Conservation (phyloP, 192 early-diverging fungal species). For the Umbelopsis vinacea region DNA sequence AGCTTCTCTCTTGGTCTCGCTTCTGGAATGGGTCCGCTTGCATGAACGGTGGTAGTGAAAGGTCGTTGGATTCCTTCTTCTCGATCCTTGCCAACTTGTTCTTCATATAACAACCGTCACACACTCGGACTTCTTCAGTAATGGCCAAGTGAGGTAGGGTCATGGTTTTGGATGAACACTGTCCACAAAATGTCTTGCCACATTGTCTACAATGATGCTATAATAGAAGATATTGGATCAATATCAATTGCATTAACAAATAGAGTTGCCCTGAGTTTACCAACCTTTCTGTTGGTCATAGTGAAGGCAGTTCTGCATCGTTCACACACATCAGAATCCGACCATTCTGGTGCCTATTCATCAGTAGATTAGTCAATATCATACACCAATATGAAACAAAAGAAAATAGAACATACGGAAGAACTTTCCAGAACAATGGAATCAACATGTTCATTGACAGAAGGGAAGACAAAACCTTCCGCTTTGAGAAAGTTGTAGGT, state of each 20-base stretch:
- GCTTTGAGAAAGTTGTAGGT: slow-evolving; percentile 82
- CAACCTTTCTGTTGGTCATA: slow-evolving; percentile 87
- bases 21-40: slow-evolving; percentile 19
- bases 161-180: slow-evolving; percentile 89
- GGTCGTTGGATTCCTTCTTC: slow-evolving; percentile 18
- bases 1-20: neutral
- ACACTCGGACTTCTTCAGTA: slow-evolving; percentile 91
- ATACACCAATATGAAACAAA: neutral
- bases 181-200: slow-evolving; percentile 89
- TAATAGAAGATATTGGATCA: slow-evolving; percentile 7
- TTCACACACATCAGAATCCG: slow-evolving; percentile 91
- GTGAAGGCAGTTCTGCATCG: slow-evolving; percentile 94
- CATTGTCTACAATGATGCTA: slow-evolving; percentile 97
- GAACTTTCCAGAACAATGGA: slow-evolving; percentile 82
- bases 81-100: slow-evolving; percentile 38
- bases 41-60: neutral
- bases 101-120: slow-evolving; percentile 90
- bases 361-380: neutral
- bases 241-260: neutral
- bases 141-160: slow-evolving; percentile 88
- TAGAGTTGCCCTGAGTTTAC: neutral
- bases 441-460: slow-evolving; percentile 61
- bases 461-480: slow-evolving; percentile 79
- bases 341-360: slow-evolving; percentile 92
- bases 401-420: slow-evolving; percentile 58